Percentiles rank a stretch among this genome's conserved stretches.
phyloP scores from a whole-genome alignment of 208 protist genomes.

The Trypanosomatidae sp. region DNA sequence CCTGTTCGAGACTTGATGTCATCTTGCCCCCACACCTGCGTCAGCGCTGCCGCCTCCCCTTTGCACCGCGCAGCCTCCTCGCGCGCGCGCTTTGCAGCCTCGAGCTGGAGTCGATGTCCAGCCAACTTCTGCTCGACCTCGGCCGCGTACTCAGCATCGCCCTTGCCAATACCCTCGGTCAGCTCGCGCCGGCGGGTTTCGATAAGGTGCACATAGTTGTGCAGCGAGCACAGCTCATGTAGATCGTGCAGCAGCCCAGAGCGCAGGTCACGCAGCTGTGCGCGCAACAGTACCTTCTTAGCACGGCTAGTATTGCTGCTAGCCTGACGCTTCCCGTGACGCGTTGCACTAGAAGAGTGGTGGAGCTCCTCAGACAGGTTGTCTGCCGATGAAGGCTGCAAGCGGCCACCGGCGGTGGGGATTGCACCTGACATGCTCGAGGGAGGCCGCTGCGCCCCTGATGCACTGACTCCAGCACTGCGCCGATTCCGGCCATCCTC shows the following conservation, averaged over 20 bases:
- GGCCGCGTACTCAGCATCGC: conserved; percentile 48
- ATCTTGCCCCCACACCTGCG: conserved; percentile 23
- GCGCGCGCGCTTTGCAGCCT: conserved; percentile 33
- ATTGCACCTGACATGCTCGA: neutral
- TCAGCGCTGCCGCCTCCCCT: conserved; percentile 55
- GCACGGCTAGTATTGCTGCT: neutral
- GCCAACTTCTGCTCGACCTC: conserved; percentile 49
- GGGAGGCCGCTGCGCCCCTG: neutral
- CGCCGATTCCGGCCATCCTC: neutral
- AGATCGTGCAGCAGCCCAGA: conserved; percentile 57
- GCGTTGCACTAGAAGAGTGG: neutral
- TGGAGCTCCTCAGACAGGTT: too few relatives aligned
- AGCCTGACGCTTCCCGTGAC: neutral
- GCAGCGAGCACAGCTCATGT: conserved; percentile 54
- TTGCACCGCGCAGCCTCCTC: conserved; percentile 53
- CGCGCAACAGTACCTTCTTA: conserved; percentile 1
- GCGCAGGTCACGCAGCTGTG: conserved; percentile 36
- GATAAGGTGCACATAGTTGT: conserved; percentile 74
- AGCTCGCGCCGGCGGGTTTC: conserved; percentile 35
- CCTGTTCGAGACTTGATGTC: neutral
- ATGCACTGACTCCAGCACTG: neutral
- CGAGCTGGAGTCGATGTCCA: conserved; percentile 34
- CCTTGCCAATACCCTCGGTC: conserved; percentile 18
- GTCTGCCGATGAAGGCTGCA: neutral
- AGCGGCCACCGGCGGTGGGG: neutral